phyloP scores from a whole-genome alignment of 306 rosid species.

The Vigna radiata region DNA sequence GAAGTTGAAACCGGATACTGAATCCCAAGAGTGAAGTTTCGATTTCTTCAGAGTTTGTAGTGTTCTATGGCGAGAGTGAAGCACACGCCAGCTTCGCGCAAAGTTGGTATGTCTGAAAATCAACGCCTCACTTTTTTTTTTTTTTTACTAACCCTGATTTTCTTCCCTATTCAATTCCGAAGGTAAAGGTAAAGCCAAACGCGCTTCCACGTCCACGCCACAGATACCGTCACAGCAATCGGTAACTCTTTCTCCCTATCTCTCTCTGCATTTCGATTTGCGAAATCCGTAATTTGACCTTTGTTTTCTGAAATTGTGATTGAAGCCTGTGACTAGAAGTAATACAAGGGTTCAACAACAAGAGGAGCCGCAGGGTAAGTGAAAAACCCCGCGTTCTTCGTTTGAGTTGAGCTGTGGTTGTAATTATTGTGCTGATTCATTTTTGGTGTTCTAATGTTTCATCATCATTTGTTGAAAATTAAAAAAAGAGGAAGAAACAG shows the following conservation, averaged over 20 bases:
- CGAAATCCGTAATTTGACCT: background rate
- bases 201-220: constrained; percentile 15
- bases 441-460: constrained; percentile 4
- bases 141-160: constrained; percentile 41
- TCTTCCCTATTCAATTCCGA: constrained; percentile 14
- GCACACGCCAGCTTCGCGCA: constrained; percentile 39
- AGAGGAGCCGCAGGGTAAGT: constrained; percentile 45
- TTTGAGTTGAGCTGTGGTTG: constrained; percentile 2
- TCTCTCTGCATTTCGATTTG: background rate
- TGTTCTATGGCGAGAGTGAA: constrained; percentile 66
- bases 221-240: background rate
- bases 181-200: constrained; percentile 1
- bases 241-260: constrained; percentile 40
- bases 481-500: background rate
- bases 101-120: constrained; percentile 31
- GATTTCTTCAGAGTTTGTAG: background rate
- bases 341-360: background rate
- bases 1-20: background rate
- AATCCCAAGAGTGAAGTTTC: background rate
- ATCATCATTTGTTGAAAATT: background rate
- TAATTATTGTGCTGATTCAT: constrained; percentile 12
- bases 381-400: background rate
- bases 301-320: constrained; percentile 2
- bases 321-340: constrained; percentile 41
- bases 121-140: background rate